Percentiles rank a stretch among this genome's conserved stretches.
Evolutionary conservation across 1,139 yeast species (phyloP).

Genomic region (Arxiozyma heterogenica): DNA sequence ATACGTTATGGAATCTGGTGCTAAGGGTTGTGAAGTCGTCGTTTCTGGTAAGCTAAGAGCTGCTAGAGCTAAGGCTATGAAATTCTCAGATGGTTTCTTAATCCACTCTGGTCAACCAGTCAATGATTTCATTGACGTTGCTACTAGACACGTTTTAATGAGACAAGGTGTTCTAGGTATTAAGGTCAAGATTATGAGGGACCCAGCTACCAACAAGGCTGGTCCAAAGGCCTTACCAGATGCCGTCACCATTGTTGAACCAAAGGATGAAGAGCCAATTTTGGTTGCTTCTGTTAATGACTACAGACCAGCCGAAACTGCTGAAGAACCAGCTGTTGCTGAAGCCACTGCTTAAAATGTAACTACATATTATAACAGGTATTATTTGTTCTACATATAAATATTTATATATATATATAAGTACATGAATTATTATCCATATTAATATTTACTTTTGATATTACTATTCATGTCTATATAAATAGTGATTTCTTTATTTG

Average conservation of each 20-base stretch:
- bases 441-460: not conserved
- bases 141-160: constrained; percentile 99
- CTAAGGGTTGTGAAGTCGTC: constrained; percentile 99
- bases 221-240: constrained; percentile 97
- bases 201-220: constrained; percentile 82
- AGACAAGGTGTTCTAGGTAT: constrained; percentile 99
- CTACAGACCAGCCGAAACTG: constrained; percentile 44
- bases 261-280: constrained; percentile 91
- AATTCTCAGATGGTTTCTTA: constrained; percentile 99
- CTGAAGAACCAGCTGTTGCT: constrained; percentile 17
- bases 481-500: too few species aligned
- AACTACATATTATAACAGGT: not conserved
- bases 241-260: constrained; percentile 88
- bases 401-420: not conserved
- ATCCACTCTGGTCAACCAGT: constrained; percentile 99
- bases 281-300: constrained; percentile 80
- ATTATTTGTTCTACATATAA: not conserved
- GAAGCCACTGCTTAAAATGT: constrained; percentile 7
- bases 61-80: constrained; percentile 99
- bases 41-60: constrained; percentile 99
- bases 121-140: constrained; percentile 95
- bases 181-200: constrained; percentile 98
- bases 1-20: constrained; percentile 99
- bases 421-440: not conserved
- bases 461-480: not conserved